Percentiles rank a stretch among this genome's conserved stretches.
Conservation (phyloP, 768 basidiomycete species). For the Hydnomerulius pinastri region DNA sequence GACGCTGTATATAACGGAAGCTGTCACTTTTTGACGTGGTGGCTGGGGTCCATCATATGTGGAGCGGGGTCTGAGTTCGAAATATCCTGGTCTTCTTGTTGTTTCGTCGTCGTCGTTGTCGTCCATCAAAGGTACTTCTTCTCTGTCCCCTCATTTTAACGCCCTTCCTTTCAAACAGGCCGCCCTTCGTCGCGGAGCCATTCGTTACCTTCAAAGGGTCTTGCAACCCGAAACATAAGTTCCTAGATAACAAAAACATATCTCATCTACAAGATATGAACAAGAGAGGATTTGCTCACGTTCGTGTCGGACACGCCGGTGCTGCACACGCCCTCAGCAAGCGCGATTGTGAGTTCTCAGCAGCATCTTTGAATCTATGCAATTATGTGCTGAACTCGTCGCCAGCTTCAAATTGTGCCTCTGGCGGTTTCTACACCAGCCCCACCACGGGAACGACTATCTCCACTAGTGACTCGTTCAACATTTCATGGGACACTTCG, state of each 20-base stretch:
- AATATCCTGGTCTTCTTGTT: conserved; percentile 5
- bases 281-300: conserved; percentile 29
- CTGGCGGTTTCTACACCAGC: conserved; percentile 61
- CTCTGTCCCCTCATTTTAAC: conserved; percentile 16
- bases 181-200: conserved; percentile 28
- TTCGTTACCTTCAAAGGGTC: conserved; percentile 24
- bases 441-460: conserved; percentile 52
- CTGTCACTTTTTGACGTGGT: conserved; percentile 5
- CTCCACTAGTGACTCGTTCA: conserved; percentile 49
- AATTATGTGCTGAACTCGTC: conserved; percentile 4
- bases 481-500: conserved; percentile 64
- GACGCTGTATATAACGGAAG: no score
- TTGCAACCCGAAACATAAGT: conserved; percentile 3
- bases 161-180: conserved; percentile 20
- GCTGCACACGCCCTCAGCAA: conserved; percentile 19
- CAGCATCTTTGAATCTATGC: not conserved
- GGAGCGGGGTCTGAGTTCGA: conserved; percentile 26
- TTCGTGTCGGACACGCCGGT: conserved; percentile 27
- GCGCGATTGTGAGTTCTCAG: conserved; percentile 25
- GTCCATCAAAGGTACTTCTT: not conserved
- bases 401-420: conserved; percentile 51
- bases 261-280: conserved; percentile 19
- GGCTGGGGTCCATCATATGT: conserved; percentile 9
- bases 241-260: conserved; percentile 8
- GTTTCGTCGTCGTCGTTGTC: conserved; percentile 13